Evolutionary conservation across 2,329 filamentous ascomycete species (phyloP).

Genomic region (Lojkania enalia): DNA sequence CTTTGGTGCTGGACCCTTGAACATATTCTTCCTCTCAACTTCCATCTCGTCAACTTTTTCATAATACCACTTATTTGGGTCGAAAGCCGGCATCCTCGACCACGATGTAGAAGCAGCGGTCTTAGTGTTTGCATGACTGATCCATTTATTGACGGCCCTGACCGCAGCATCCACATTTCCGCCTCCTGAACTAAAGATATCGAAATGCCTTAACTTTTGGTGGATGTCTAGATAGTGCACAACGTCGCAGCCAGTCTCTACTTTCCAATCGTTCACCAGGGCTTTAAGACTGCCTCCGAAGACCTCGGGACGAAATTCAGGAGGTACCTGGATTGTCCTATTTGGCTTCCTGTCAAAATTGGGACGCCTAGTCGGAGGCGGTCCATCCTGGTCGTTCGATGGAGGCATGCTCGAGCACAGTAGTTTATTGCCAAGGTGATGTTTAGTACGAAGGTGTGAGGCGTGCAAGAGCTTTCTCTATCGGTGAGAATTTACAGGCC

Average conservation of each 20-base stretch:
- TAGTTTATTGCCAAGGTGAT: too few species aligned
- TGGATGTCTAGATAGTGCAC: constrained; percentile 14
- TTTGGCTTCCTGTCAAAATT: constrained; percentile 18
- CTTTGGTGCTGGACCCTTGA: constrained; percentile 23
- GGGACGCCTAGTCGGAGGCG: too few species aligned
- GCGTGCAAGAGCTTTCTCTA: too few species aligned
- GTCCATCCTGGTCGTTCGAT: too few species aligned
- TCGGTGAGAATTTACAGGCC: too few species aligned
- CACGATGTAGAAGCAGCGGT: constrained; percentile 28
- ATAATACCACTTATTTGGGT: constrained; percentile 28
- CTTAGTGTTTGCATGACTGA: constrained; percentile 23
- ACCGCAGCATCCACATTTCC: constrained; percentile 23
- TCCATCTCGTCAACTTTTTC: constrained; percentile 20
- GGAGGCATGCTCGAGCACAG: too few species aligned
- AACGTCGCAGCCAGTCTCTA: constrained; percentile 25
- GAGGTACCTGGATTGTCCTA: constrained; percentile 23
- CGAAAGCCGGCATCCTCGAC: constrained; percentile 32
- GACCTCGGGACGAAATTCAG: constrained; percentile 19
- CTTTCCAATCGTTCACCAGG: constrained; percentile 11
- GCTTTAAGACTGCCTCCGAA: constrained; percentile 9
- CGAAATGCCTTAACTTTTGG: constrained; percentile 24
- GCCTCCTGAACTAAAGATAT: constrained; percentile 25
- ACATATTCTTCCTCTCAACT: constrained; percentile 22
- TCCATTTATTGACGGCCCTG: constrained; percentile 32
- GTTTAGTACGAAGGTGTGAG: too few species aligned